phyloP scores from a whole-genome alignment of 441 rosid species.

The Francoa sonchifolia region DNA sequence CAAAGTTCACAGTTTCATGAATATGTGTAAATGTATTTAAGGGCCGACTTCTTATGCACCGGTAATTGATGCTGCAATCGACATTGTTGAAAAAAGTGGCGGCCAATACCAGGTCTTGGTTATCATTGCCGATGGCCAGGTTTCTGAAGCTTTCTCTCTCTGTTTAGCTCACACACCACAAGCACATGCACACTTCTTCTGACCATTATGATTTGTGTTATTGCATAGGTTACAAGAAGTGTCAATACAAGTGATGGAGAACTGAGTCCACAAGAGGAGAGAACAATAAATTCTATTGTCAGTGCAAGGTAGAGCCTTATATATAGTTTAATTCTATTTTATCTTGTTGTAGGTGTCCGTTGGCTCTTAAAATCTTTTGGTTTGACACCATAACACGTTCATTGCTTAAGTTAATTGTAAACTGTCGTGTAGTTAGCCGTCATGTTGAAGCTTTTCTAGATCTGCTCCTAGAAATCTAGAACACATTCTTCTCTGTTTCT shows the following conservation, averaged over 20 bases:
- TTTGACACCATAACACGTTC: no score
- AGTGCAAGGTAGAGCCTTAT: slow-evolving; percentile 45
- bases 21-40: slow-evolving; percentile 14
- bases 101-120: slow-evolving; percentile 81
- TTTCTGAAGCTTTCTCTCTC: slow-evolving; percentile 7
- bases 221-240: slow-evolving; percentile 67
- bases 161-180: neutral
- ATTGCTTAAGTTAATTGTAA: no score
- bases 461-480: no score
- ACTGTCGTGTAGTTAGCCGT: no score
- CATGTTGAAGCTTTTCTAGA: no score
- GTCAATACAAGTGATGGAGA: slow-evolving; percentile 30
- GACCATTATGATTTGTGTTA: neutral
- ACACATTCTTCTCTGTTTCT: no score
- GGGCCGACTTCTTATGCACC: slow-evolving; percentile 92
- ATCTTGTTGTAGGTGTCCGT: neutral
- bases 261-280: slow-evolving; percentile 58
- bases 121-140: slow-evolving; percentile 88
- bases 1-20: slow-evolving; percentile 4
- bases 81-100: slow-evolving; percentile 55
- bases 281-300: slow-evolving; percentile 55
- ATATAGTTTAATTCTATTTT: neutral
- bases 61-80: slow-evolving; percentile 56
- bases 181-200: neutral
- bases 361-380: no score